Evolutionary conservation across 208 protist species (phyloP), one percentile per base, ranked within the genome.

Genomic region (Wallacemonas collosoma): DNA sequence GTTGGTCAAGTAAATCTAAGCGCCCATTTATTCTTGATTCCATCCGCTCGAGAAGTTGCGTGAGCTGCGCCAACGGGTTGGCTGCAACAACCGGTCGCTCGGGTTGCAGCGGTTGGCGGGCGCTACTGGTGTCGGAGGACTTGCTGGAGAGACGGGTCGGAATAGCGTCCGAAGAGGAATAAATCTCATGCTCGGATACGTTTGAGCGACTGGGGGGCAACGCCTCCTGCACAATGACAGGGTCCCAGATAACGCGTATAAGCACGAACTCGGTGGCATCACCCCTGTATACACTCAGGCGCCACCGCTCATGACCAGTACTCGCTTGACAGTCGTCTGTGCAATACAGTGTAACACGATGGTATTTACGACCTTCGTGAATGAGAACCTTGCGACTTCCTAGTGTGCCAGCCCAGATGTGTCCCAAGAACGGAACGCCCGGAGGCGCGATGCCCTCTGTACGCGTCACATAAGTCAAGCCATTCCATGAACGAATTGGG

Each of bases 211-310:
- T 81, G 2, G 83, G 48, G 9, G 83, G 85, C 4, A 90, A 61
- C 11, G 89, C 87, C 54, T 94, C 86, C 1, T 85, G 85, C 48
- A 83, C 79, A 60, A 94, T 75, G 41, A 94, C 78, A 2, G 89
- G 89, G 55, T 94, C 89, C 83, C 85, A 94, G 3, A 94, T 70
- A 2, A 82, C 85, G 35, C 89, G 57, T 57, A 92, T 38, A 35
- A 95, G 53, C 53, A 78, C 73, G 26, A 86, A 71, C 11, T 86
- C 80, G 51, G 69, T 88, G 2, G 75, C 53, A 1, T 80, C 80
- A 36, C 72, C 74, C 17, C 71, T 65, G 62, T 93, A 95, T 11
- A 91, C 75, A 43, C 73, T 87, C 3, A 95, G 75, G 36, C 85
- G 68, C 87, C 90, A 93, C 41, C 87, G 68, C 54, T 93, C 90